Conservation (phyloP, 345 rosid genomes). For the Hypericum androsaemum region DNA sequence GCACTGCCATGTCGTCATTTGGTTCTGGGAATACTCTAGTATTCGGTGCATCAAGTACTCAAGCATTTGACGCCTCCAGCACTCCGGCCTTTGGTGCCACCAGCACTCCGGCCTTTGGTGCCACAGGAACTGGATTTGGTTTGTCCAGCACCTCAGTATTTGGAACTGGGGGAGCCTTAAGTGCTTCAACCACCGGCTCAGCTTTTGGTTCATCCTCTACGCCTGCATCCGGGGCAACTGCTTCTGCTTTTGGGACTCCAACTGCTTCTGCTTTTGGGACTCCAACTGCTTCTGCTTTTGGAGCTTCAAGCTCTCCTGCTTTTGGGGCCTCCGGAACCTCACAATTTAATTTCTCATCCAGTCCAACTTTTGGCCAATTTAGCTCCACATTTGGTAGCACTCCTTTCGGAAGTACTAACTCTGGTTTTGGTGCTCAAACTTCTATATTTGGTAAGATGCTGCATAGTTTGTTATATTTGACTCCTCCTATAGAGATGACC, state of each 20-base stretch:
- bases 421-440: constrained; percentile 66
- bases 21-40: constrained; percentile 35
- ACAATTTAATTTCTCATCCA: constrained; percentile 51
- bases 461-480: constrained; percentile 60
- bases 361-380: constrained; percentile 76
- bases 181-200: constrained; percentile 15
- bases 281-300: constrained; percentile 18
- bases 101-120: constrained; percentile 31
- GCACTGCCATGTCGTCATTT: constrained; percentile 41
- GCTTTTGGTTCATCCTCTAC: neutral
- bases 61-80: constrained; percentile 42
- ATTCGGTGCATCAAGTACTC: constrained; percentile 34
- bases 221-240: constrained; percentile 20
- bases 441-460: constrained; percentile 47
- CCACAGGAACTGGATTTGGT: constrained; percentile 24
- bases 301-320: constrained; percentile 2
- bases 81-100: constrained; percentile 41
- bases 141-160: constrained; percentile 32
- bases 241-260: constrained; percentile 27
- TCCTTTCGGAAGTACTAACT: constrained; percentile 44
- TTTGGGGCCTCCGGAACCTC: constrained; percentile 30
- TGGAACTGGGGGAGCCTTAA: constrained; percentile 49
- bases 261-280: constrained; percentile 25
- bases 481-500: no score
- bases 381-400: constrained; percentile 64